Evolutionary conservation across 78 protist genomes (phyloP).

Genomic region (Polysphondylium violaceum): DNA sequence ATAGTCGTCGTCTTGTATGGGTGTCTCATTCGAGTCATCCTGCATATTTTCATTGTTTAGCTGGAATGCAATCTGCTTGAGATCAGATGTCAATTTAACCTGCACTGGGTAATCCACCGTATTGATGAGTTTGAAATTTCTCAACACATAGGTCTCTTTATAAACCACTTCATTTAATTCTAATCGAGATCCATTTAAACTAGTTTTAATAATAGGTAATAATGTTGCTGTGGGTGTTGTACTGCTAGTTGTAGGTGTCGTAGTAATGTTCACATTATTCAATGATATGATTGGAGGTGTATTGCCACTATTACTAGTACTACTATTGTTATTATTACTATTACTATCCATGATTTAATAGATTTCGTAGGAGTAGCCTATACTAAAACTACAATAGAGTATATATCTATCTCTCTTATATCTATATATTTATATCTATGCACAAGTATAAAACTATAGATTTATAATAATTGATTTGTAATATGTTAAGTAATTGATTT

Average conservation of each 20-base stretch:
- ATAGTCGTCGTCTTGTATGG: constrained; percentile 59
- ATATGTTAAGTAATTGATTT: too few relatives aligned
- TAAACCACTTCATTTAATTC: constrained; percentile 75
- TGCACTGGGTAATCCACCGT: constrained; percentile 19
- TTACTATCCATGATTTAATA: neutral
- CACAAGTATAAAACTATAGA: too few relatives aligned
- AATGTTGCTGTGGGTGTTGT: constrained; percentile 6
- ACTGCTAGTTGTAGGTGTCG: neutral
- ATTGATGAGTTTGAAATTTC: constrained; percentile 42
- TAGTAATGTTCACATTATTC: neutral
- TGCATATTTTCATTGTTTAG: constrained; percentile 79
- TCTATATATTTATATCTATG: too few relatives aligned
- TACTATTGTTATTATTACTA: constrained; percentile 12
- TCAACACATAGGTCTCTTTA: constrained; percentile 78
- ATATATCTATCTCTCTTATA: too few relatives aligned
- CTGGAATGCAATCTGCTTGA: constrained; percentile 78
- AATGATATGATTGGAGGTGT: neutral
- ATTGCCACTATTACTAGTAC: neutral
- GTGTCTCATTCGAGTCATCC: constrained; percentile 38
- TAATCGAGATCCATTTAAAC: constrained; percentile 23
- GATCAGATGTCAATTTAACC: constrained; percentile 59
- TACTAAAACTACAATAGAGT: too few relatives aligned
- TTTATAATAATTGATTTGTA: too few relatives aligned
- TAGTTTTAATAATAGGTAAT: constrained; percentile 49
- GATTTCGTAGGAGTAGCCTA: neutral